Conservation (phyloP, 371 early-diverging fungal genomes). For the Dinochytrium kinnereticum region DNA sequence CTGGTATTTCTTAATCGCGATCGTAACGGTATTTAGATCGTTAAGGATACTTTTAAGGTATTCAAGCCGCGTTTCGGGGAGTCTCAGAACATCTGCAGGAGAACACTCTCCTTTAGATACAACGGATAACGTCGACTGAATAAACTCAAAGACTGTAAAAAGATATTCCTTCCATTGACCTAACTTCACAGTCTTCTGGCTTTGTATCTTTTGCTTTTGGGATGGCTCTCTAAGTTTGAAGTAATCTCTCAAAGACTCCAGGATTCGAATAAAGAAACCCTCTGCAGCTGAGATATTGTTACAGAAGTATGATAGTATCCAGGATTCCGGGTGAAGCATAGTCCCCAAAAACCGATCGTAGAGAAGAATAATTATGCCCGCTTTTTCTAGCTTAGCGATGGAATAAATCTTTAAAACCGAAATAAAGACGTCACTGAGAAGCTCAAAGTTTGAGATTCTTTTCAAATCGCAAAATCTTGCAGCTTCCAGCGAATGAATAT, state of each 20-base stretch:
- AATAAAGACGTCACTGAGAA: neutral
- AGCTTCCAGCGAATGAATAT: neutral
- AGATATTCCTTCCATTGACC: constrained; percentile 8
- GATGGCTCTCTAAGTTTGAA: neutral
- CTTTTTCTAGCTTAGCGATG: neutral
- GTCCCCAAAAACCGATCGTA: neutral
- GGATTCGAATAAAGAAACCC: neutral
- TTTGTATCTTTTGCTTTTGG: constrained; percentile 8
- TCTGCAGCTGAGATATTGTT: neutral
- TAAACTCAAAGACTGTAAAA: neutral
- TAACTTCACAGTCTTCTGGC: neutral
- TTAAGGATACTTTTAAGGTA: neutral
- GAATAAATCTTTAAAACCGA: neutral
- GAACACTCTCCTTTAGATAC: neutral
- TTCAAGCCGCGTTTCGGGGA: neutral
- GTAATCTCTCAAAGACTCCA: neutral
- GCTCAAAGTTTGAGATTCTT: neutral
- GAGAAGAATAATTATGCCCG: neutral
- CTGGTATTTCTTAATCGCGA: neutral
- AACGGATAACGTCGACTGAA: neutral
- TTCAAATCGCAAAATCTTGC: neutral
- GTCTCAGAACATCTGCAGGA: neutral
- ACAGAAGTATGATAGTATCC: neutral
- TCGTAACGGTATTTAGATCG: neutral
- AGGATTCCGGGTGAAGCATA: neutral